Conservation (phyloP, 2,329 filamentous ascomycete species). For the Phaeosphaeria sp. region DNA sequence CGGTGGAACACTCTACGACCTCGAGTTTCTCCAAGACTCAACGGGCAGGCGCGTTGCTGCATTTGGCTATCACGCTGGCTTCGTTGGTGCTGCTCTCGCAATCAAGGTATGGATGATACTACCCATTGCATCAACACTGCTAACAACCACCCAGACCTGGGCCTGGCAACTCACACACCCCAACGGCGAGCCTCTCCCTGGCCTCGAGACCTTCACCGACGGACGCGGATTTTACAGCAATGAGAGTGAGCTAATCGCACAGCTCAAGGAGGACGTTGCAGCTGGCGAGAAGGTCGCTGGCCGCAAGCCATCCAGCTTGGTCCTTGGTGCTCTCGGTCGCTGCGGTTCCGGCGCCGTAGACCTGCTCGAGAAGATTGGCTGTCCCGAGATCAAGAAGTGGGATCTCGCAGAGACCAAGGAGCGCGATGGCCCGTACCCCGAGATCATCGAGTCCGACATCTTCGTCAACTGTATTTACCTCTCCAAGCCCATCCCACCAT, state of each 20-base stretch:
- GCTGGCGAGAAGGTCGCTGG: constrained; percentile 72
- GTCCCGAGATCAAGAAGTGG: constrained; percentile 73
- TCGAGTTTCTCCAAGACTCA: constrained; percentile 84
- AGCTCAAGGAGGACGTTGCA: constrained; percentile 75
- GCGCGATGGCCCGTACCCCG: constrained; percentile 73
- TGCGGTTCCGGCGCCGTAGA: constrained; percentile 88
- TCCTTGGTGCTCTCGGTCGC: constrained; percentile 80
- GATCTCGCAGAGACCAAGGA: constrained; percentile 79
- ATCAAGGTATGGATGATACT: constrained; percentile 37
- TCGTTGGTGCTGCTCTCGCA: constrained; percentile 56
- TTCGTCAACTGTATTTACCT: constrained; percentile 74
- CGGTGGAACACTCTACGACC: constrained; percentile 78
- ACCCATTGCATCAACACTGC: neutral
- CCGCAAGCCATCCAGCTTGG: constrained; percentile 74
- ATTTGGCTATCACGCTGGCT: constrained; percentile 65
- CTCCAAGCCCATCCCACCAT: constrained; percentile 77
- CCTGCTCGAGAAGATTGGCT: constrained; percentile 75
- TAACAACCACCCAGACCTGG: constrained; percentile 68
- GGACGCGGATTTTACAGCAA: constrained; percentile 70
- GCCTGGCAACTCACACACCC: constrained; percentile 79
- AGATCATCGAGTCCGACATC: constrained; percentile 71
- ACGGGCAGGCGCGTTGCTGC: constrained; percentile 74
- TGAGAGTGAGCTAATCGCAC: constrained; percentile 73
- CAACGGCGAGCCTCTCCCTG: constrained; percentile 69
- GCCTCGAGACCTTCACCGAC: constrained; percentile 62